These are phyloP conservation scores for Eleusine coracana DNA, from an alignment of 176 grass and related monocot species.

Conservation along the genomic window DNA sequence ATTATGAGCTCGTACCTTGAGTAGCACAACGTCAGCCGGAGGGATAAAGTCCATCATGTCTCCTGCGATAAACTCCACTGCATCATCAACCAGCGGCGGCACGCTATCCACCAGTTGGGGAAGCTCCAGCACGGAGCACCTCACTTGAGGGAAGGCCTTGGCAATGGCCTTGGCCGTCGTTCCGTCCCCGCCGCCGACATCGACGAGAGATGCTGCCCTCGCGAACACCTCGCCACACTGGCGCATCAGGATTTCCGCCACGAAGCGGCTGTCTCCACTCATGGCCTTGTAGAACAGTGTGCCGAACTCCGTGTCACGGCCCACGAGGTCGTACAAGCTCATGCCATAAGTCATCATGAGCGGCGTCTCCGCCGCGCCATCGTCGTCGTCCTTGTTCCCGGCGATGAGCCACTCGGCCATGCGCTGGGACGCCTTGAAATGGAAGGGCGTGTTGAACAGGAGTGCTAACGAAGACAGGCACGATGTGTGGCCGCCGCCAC, in stretches of 20 bases:
- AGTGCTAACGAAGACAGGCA: not conserved
- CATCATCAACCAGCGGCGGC: not conserved
- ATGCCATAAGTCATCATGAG: not conserved
- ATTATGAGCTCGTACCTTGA: constrained; percentile 12
- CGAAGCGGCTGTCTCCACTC: not conserved
- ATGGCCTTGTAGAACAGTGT: constrained; percentile 6
- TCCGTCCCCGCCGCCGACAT: constrained; percentile 45
- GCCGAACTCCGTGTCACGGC: not conserved
- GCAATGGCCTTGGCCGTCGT: constrained; percentile 3
- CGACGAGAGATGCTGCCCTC: constrained; percentile 30
- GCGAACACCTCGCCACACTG: constrained; percentile 11
- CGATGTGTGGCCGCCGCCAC: no score
- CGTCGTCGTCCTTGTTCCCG: no score
- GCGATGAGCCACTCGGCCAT: constrained; percentile 43
- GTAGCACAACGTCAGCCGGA: constrained; percentile 16
- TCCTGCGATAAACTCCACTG: constrained; percentile 29
- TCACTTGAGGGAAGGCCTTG: constrained; percentile 31
- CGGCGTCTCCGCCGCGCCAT: not conserved
- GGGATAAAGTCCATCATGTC: constrained; percentile 44
- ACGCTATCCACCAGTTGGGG: constrained; percentile 8
- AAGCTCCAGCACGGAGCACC: constrained; percentile 50
- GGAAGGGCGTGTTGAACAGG: no score
- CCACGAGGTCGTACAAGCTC: not conserved
- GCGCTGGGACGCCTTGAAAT: not conserved
- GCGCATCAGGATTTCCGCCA: not conserved